Conservation (phyloP, 2,329 filamentous ascomycete species). For the Fusarium succisae region DNA sequence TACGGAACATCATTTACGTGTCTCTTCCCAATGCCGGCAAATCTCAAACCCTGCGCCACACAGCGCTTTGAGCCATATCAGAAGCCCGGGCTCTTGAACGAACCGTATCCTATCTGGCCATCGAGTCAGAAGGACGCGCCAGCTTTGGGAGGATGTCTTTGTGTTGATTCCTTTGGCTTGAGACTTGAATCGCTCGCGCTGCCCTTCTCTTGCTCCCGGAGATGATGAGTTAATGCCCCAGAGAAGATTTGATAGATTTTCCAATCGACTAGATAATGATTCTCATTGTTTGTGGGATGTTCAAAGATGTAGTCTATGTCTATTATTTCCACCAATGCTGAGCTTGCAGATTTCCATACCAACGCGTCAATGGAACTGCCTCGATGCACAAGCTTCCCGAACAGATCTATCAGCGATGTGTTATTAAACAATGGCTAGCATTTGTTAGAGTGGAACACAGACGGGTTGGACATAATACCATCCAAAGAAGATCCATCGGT, state of each 20-base stretch:
- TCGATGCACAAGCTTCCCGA: background rate
- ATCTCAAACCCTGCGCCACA: background rate
- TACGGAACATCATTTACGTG: background rate
- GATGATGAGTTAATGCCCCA: background rate
- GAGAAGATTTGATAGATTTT: background rate
- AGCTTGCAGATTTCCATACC: background rate
- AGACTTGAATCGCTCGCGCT: background rate
- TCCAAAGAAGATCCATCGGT: background rate
- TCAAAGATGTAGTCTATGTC: background rate
- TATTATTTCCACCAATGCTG: background rate
- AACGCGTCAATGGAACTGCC: background rate
- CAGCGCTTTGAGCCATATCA: background rate
- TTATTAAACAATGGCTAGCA: background rate
- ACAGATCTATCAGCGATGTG: background rate
- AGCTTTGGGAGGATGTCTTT: background rate
- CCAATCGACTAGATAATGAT: background rate
- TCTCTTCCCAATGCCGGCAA: background rate
- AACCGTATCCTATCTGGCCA: background rate
- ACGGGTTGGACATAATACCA: background rate
- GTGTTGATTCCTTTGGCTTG: background rate
- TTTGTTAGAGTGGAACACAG: background rate
- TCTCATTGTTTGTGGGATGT: background rate
- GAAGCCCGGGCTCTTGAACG: background rate
- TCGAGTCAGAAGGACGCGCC: background rate
- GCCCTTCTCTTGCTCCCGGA: background rate